Evolutionary conservation across 768 basidiomycete species (phyloP).

Genomic region (Ramaria sp.): DNA sequence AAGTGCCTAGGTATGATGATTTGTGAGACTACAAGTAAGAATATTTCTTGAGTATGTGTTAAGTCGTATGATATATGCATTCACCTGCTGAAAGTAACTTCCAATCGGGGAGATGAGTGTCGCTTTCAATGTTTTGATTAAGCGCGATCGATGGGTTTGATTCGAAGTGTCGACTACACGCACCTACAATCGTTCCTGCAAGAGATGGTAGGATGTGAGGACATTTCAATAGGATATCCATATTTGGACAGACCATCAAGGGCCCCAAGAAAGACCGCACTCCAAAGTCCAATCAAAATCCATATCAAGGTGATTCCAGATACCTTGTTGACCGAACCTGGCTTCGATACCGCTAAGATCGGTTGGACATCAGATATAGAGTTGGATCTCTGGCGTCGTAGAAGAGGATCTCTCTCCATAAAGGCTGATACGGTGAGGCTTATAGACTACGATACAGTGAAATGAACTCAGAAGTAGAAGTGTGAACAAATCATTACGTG

Average conservation of each 20-base stretch:
- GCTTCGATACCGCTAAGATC: neutral
- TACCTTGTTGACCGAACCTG: neutral
- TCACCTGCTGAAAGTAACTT: slow-evolving; percentile 63
- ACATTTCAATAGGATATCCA: neutral
- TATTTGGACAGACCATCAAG: slow-evolving; percentile 52
- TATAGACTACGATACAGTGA: no score
- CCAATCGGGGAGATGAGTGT: slow-evolving; percentile 80
- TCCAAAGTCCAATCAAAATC: slow-evolving; percentile 74
- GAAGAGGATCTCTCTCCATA: neutral
- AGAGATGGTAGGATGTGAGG: neutral
- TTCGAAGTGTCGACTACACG: neutral
- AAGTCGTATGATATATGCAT: slow-evolving; percentile 13
- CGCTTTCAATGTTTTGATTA: slow-evolving; percentile 17
- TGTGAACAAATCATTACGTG: no score
- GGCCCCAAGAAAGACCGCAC: slow-evolving; percentile 73
- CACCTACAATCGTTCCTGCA: slow-evolving; percentile 66
- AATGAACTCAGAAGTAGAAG: no score
- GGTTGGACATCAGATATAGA: neutral
- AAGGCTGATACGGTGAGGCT: no score
- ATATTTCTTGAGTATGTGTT: neutral
- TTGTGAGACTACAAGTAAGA: slow-evolving; percentile 18
- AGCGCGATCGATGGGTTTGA: neutral
- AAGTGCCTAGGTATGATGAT: slow-evolving; percentile 80
- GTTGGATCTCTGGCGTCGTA: neutral
- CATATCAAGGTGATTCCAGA: slow-evolving; percentile 28